Evolutionary conservation across 768 basidiomycete species (phyloP).

Genomic region (Termitomyces sp.): DNA sequence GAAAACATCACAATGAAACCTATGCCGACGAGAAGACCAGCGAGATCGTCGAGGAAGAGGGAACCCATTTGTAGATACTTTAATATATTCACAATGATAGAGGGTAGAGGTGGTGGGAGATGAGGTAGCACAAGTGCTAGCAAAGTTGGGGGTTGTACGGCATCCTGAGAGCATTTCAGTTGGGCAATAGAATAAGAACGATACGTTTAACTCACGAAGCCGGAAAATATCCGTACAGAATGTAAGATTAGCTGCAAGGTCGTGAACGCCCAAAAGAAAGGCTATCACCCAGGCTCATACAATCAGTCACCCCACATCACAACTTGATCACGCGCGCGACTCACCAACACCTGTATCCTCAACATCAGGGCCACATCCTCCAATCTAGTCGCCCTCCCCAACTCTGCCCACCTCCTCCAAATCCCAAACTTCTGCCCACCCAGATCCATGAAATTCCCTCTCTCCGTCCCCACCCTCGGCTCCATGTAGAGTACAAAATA

Average conservation of each 20-base stretch:
- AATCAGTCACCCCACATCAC: not conserved
- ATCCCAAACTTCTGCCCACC: conserved; percentile 9
- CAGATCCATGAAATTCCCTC: conserved; percentile 24
- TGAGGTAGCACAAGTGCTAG: conserved; percentile 59
- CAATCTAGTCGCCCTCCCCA: conserved; percentile 36
- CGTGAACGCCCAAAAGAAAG: conserved; percentile 81
- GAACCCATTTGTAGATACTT: conserved; percentile 70
- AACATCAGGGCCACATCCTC: conserved; percentile 24
- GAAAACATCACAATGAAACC: conserved; percentile 61
- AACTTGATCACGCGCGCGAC: conserved; percentile 20
- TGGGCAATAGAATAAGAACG: not conserved
- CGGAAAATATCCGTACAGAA: conserved; percentile 67
- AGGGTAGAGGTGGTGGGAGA: conserved; percentile 62
- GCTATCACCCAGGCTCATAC: conserved; percentile 34
- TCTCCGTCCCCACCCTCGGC: conserved; percentile 44
- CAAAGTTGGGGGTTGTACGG: conserved; percentile 55
- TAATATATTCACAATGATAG: conserved; percentile 56
- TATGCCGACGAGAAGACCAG: conserved; percentile 66
- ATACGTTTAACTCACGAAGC: conserved; percentile 47
- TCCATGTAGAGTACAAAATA: conserved; percentile 69
- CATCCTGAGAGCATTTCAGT: conserved; percentile 36
- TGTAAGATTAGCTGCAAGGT: conserved; percentile 70
- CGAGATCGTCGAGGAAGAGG: conserved; percentile 67
- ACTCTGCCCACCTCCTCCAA: conserved; percentile 66
- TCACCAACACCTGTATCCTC: conserved; percentile 57